A percentile compares a stretch with the other conserved stretches of the same genome.
Conservation (phyloP, 345 rosid species). For the Turritis glabra region DNA sequence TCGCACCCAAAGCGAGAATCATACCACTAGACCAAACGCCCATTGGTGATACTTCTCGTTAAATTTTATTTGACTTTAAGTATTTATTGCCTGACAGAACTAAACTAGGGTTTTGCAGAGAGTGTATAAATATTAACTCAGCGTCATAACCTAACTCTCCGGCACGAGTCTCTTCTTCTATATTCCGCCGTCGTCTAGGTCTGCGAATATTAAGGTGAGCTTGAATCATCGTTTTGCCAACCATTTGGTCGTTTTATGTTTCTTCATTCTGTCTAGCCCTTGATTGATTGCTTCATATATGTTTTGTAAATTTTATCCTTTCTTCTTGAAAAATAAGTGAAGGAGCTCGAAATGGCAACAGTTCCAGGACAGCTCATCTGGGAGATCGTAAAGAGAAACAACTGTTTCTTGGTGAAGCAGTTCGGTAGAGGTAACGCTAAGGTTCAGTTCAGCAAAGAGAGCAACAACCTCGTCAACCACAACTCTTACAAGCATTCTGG, state of each 20-base stretch:
- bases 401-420: constrained; percentile 71
- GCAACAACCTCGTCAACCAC: constrained; percentile 72
- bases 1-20: constrained; percentile 95
- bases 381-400: constrained; percentile 84
- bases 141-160: constrained; percentile 9
- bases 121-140: constrained; percentile 18
- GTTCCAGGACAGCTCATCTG: constrained; percentile 72
- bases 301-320: background rate
- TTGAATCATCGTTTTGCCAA: background rate
- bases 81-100: background rate
- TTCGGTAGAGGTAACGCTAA: constrained; percentile 66
- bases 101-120: constrained; percentile 34
- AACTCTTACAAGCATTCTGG: constrained; percentile 87
- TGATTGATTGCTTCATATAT: background rate
- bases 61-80: accelerated
- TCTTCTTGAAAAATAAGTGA: background rate
- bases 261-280: background rate
- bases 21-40: constrained; percentile 94
- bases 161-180: constrained; percentile 28
- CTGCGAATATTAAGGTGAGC: constrained; percentile 21
- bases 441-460: constrained; percentile 72
- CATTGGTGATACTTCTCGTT: accelerated
- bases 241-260: background rate
- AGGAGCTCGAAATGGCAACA: constrained; percentile 55
- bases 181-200: constrained; percentile 16